phyloP scores from a whole-genome alignment of 805 yeast species.

The Suhomyces xylopsoci region DNA sequence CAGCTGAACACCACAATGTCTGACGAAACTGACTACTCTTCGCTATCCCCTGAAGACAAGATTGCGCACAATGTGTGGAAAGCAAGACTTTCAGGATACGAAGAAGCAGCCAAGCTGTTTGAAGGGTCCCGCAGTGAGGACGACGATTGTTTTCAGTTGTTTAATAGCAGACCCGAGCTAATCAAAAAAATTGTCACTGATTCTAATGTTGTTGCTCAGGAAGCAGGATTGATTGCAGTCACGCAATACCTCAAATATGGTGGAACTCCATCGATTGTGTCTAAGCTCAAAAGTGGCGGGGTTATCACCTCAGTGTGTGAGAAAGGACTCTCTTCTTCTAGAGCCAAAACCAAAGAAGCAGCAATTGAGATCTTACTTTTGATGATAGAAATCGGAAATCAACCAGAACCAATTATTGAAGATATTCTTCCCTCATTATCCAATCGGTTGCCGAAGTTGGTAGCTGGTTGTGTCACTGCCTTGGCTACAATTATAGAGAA shows the following conservation, averaged over 20 bases:
- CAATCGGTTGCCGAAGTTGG: slow-evolving; percentile 73
- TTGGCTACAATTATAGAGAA: slow-evolving; percentile 51
- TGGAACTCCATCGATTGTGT: slow-evolving; percentile 39
- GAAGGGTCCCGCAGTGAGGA: slow-evolving; percentile 50
- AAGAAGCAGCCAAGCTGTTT: slow-evolving; percentile 55
- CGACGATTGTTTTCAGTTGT: slow-evolving; percentile 54
- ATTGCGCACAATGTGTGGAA: slow-evolving; percentile 63
- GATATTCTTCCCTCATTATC: slow-evolving; percentile 58
- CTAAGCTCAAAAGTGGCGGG: slow-evolving; percentile 37
- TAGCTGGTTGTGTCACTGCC: slow-evolving; percentile 62
- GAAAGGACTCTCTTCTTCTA: slow-evolving; percentile 73
- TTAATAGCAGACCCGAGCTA: slow-evolving; percentile 50
- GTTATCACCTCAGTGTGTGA: slow-evolving; percentile 62
- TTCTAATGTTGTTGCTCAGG: slow-evolving; percentile 88
- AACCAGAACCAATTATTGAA: slow-evolving; percentile 65
- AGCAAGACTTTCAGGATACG: slow-evolving; percentile 77
- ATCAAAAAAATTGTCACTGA: slow-evolving; percentile 66
- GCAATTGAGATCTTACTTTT: slow-evolving; percentile 60
- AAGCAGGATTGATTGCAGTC: slow-evolving; percentile 64
- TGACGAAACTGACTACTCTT: slow-evolving; percentile 57
- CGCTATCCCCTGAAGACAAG: slow-evolving; percentile 64
- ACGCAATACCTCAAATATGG: slow-evolving; percentile 55
- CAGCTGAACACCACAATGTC: slow-evolving; percentile 17
- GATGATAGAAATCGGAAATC: slow-evolving; percentile 59
- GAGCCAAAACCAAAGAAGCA: slow-evolving; percentile 69